Evolutionary conservation across 148 eudicot genomes (phyloP).

Genomic region (Simmondsia chinensis): DNA sequence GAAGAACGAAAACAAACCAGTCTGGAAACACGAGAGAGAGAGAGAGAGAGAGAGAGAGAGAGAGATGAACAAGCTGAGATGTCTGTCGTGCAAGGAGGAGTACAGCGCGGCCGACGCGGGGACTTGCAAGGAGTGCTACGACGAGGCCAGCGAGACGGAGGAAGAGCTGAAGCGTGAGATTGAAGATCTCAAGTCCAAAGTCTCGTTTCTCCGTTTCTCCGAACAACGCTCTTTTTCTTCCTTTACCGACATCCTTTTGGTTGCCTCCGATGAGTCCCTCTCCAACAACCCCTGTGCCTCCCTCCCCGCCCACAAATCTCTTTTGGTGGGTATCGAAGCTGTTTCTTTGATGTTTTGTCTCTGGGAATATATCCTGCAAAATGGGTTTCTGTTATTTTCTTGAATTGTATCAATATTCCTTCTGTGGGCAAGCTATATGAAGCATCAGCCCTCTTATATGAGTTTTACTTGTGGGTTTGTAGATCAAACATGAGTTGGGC

Average conservation of each 20-base stretch:
- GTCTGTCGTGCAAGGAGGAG: conserved; percentile 65
- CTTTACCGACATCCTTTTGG: conserved; percentile 67
- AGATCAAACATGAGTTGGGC: too few species aligned
- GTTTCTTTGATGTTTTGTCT: conserved; percentile 10
- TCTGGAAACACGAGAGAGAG: too few species aligned
- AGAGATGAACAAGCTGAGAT: conserved; percentile 33
- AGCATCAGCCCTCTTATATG: too few species aligned
- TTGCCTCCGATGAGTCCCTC: conserved; percentile 35
- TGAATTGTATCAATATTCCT: too few species aligned
- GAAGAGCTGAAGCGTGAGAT: conserved; percentile 74
- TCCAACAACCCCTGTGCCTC: conserved; percentile 27
- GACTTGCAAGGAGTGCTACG: conserved; percentile 86
- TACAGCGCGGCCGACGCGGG: conserved; percentile 47
- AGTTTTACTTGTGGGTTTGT: too few species aligned
- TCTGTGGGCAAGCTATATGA: too few species aligned
- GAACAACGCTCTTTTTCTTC: conserved; percentile 5
- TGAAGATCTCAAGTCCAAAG: conserved; percentile 63
- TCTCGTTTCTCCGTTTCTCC: conserved; percentile 39
- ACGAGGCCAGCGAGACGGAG: conserved; percentile 83
- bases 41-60: too few species aligned
- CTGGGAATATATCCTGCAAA: too few species aligned
- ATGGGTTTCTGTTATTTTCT: too few species aligned
- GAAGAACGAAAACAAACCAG: too few species aligned
- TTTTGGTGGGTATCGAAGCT: conserved; percentile 39
- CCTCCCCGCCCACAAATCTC: conserved; percentile 66